These are phyloP conservation scores for Neospora caninum DNA, from an alignment of 169 alveolate genomes.

Conservation along the genomic window DNA sequence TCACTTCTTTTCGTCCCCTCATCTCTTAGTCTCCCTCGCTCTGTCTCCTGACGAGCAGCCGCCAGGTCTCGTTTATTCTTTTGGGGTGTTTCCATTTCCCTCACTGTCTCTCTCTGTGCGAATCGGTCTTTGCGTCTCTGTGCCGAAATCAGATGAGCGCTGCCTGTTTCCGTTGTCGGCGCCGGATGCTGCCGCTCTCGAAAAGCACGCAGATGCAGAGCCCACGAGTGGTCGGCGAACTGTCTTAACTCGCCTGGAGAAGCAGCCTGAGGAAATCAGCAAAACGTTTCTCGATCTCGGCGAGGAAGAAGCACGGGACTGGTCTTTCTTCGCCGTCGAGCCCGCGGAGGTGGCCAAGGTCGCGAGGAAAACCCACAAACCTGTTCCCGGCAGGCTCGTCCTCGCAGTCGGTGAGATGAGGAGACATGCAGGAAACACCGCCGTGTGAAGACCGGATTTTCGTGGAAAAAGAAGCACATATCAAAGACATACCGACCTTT, in stretches of 20 bases:
- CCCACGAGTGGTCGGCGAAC: neutral
- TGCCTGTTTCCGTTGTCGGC: constrained; percentile 42
- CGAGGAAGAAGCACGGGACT: neutral
- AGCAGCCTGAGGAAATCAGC: neutral
- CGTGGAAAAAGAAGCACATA: too few relatives aligned
- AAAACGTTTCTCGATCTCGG: neutral
- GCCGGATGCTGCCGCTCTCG: constrained; percentile 35
- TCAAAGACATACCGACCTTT: too few relatives aligned
- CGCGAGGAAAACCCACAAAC: neutral
- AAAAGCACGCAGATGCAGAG: neutral
- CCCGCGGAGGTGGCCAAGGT: neutral
- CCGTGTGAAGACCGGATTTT: too few relatives aligned
- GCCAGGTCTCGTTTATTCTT: too few relatives aligned
- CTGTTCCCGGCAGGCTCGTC: neutral
- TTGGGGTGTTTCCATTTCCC: too few relatives aligned
- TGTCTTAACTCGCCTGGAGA: neutral
- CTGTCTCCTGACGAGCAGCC: neutral
- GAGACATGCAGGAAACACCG: neutral
- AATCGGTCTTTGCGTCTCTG: too few relatives aligned
- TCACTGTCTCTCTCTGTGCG: too few relatives aligned
- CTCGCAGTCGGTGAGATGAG: constrained; percentile 1
- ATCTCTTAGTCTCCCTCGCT: neutral
- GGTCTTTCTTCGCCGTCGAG: neutral
- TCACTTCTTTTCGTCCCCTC: neutral
- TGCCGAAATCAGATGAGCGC: constrained; percentile 24